Conservation (phyloP, 1,284 basidiomycete species). For the Stereum hirsutum region DNA sequence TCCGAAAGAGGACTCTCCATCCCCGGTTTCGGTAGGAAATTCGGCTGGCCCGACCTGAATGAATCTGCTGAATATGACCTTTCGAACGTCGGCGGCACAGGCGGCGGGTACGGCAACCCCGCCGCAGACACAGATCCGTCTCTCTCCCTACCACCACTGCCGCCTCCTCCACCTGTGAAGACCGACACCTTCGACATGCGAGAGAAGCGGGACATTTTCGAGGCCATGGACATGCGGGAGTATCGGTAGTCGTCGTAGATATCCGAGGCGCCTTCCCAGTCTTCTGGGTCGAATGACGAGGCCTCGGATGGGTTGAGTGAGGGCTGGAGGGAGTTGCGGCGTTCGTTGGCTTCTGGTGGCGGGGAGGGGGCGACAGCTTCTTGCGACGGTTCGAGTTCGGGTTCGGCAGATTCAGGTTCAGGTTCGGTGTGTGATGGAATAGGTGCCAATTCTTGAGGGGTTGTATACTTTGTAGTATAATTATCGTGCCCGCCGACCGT, state of each 20-base stretch:
- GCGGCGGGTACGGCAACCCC: too few species aligned
- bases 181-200: conserved; percentile 22
- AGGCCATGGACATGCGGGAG: conserved; percentile 48
- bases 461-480: too few species aligned
- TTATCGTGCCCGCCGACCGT: conserved; percentile 12
- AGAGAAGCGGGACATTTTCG: conserved; percentile 26
- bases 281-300: conserved; percentile 19
- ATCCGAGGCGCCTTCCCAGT: conserved; percentile 55
- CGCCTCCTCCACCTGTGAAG: conserved; percentile 16
- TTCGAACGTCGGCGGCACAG: too few species aligned
- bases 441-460: conserved; percentile 6
- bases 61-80: too few species aligned
- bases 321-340: background rate
- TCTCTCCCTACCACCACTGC: too few species aligned
- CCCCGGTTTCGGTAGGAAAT: too few species aligned
- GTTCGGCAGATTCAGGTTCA: too few species aligned
- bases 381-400: too few species aligned
- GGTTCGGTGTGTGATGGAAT: background rate
- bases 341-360: background rate
- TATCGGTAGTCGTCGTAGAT: conserved; percentile 74
- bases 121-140: too few species aligned
- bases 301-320: background rate
- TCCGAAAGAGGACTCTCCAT: too few species aligned
- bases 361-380: background rate
- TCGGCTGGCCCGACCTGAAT: too few species aligned